A percentile compares a stretch with the other conserved stretches of the same genome.
Evolutionary conservation across 2,329 filamentous ascomycete species (phyloP).

Genomic region (Amauroascus niger): DNA sequence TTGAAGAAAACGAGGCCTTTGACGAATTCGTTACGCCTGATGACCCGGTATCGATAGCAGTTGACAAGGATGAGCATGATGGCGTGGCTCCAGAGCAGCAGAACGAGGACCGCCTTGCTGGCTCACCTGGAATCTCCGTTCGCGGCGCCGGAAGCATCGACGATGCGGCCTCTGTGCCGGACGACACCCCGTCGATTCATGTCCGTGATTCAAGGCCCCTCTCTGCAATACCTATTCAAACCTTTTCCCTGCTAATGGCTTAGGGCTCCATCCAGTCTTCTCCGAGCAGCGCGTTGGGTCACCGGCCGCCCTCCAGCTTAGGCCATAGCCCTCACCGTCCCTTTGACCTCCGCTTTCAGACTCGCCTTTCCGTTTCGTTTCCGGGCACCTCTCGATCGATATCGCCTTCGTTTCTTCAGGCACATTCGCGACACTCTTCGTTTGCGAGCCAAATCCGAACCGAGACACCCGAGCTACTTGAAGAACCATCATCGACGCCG

Average conservation of each 20-base stretch:
- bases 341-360: constrained; percentile 91
- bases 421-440: constrained; percentile 73
- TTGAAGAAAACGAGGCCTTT: constrained; percentile 6
- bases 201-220: constrained; percentile 45
- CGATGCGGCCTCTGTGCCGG: constrained; percentile 66
- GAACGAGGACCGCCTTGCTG: constrained; percentile 18
- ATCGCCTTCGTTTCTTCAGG: constrained; percentile 66
- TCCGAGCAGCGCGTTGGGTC: constrained; percentile 64
- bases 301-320: constrained; percentile 56
- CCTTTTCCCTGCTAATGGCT: constrained; percentile 22
- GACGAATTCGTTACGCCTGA: constrained; percentile 17
- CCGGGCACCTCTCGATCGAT: constrained; percentile 54
- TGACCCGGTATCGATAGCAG: constrained; percentile 24
- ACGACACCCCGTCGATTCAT: constrained; percentile 75
- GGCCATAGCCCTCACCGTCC: constrained; percentile 77
- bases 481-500: constrained; percentile 67
- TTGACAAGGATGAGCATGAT: constrained; percentile 19
- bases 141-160: constrained; percentile 38
- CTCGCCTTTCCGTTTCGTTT: constrained; percentile 61
- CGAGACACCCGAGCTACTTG: constrained; percentile 52
- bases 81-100: background rate
- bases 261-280: constrained; percentile 49
- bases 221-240: constrained; percentile 51
- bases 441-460: constrained; percentile 58
- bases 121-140: constrained; percentile 20